Evolutionary conservation across 495 filamentous ascomycete species (phyloP).

Genomic region (Penicillium ochrochloron): DNA sequence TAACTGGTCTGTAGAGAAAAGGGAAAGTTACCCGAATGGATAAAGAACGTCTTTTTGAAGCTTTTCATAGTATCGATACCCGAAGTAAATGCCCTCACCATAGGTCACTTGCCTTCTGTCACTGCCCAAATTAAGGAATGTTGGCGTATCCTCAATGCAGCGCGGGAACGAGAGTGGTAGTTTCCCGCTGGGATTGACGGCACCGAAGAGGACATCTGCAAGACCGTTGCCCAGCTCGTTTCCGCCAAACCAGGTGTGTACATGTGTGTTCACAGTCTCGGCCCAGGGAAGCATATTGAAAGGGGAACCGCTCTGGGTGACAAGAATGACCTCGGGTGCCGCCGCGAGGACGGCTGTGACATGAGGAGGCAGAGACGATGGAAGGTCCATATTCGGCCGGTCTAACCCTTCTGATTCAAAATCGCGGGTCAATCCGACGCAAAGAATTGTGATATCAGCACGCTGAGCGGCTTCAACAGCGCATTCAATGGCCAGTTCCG

Average conservation of each 20-base stretch:
- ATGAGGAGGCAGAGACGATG: not conserved
- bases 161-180: conserved; percentile 77
- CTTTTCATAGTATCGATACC: conserved; percentile 62
- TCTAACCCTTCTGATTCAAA: not conserved
- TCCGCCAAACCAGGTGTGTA: conserved; percentile 83
- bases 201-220: conserved; percentile 78
- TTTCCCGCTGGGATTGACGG: conserved; percentile 74
- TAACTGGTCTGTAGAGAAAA: not conserved
- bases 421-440: not conserved
- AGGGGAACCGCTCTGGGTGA: conserved; percentile 72
- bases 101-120: conserved; percentile 74
- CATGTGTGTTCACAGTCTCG: conserved; percentile 74
- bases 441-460: not conserved
- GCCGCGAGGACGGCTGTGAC: not conserved
- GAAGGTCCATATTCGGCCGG: not conserved
- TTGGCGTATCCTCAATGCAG: conserved; percentile 69
- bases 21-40: not conserved
- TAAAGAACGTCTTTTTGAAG: not conserved
- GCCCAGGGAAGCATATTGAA: conserved; percentile 73
- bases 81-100: conserved; percentile 78
- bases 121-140: conserved; percentile 61
- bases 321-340: conserved; percentile 11
- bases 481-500: not conserved
- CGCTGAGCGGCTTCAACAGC: not conserved
- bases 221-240: conserved; percentile 82